Conservation (phyloP, 108 stramenopile species). For the Nitzschia palea region DNA sequence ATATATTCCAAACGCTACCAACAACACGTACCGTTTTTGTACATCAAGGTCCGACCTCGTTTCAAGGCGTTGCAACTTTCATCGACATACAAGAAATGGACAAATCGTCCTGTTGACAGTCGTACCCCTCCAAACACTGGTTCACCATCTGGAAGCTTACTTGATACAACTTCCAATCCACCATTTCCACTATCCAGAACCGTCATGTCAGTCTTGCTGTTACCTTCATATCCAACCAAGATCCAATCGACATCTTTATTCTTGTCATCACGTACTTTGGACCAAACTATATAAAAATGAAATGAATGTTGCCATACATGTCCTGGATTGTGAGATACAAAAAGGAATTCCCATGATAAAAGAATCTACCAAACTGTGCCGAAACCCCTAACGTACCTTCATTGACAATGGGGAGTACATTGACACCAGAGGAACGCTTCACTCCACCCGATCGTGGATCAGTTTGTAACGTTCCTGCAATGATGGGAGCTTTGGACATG, state of each 20-base stretch:
- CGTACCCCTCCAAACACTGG: slow-evolving; percentile 72
- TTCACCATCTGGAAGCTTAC: slow-evolving; percentile 37
- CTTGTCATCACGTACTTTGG: slow-evolving; percentile 65
- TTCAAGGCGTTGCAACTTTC: slow-evolving; percentile 68
- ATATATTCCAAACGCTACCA: not conserved
- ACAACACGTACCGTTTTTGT: slow-evolving; percentile 76
- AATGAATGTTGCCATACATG: not conserved
- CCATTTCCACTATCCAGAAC: slow-evolving; percentile 63
- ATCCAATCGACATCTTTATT: slow-evolving; percentile 72
- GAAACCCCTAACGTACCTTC: slow-evolving; percentile 33
- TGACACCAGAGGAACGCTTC: slow-evolving; percentile 71
- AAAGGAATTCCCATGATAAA: not conserved
- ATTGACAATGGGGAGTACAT: slow-evolving; percentile 56
- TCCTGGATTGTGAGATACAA: not conserved
- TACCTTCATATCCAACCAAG: slow-evolving; percentile 68
- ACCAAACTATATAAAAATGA: slow-evolving; percentile 50
- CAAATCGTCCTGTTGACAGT: slow-evolving; percentile 67
- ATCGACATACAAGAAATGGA: slow-evolving; percentile 63
- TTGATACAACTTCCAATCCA: slow-evolving; percentile 59
- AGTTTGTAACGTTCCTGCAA: slow-evolving; percentile 72
- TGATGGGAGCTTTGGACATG: slow-evolving; percentile 35
- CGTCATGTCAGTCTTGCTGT: slow-evolving; percentile 77
- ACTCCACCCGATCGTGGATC: slow-evolving; percentile 73
- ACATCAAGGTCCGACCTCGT: slow-evolving; percentile 75
- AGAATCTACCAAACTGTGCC: not conserved